These are phyloP conservation scores for Rubroboletus pulcherrimus DNA, from an alignment of 768 basidiomycete genomes.

Conservation along the genomic window DNA sequence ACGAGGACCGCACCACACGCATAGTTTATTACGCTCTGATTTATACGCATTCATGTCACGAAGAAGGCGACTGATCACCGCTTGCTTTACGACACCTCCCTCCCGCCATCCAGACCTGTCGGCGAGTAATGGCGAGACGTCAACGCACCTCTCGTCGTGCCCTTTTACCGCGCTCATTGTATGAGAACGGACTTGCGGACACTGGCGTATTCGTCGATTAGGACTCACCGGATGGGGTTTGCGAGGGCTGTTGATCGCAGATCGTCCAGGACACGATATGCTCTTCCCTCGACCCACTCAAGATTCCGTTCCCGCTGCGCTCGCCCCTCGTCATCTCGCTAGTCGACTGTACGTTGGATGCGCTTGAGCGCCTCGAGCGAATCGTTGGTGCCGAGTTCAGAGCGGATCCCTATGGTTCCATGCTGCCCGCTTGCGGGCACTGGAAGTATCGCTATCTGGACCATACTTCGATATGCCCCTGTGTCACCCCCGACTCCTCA, in stretches of 20 bases:
- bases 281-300: neutral
- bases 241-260: constrained; percentile 24
- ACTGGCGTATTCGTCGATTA: constrained; percentile 23
- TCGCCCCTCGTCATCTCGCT: constrained; percentile 34
- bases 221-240: constrained; percentile 27
- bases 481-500: constrained; percentile 23
- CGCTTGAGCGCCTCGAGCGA: constrained; percentile 24
- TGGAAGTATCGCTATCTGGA: constrained; percentile 14
- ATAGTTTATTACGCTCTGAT: constrained; percentile 45
- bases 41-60: constrained; percentile 31
- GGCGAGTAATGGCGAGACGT: constrained; percentile 24
- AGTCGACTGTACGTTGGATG: constrained; percentile 32
- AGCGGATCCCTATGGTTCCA: neutral
- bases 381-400: constrained; percentile 7
- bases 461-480: constrained; percentile 24
- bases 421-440: constrained; percentile 27
- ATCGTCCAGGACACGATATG: constrained; percentile 15
- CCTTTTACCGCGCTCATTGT: constrained; percentile 31
- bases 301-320: constrained; percentile 14
- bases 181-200: constrained; percentile 28
- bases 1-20: constrained; percentile 27
- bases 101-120: constrained; percentile 14
- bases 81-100: constrained; percentile 26
- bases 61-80: constrained; percentile 47
- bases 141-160: constrained; percentile 25